A percentile compares a stretch with the other conserved stretches of the same genome.
Evolutionary conservation across 805 yeast genomes (phyloP).

Genomic region (Wickerhamiella kurtzmanii): DNA sequence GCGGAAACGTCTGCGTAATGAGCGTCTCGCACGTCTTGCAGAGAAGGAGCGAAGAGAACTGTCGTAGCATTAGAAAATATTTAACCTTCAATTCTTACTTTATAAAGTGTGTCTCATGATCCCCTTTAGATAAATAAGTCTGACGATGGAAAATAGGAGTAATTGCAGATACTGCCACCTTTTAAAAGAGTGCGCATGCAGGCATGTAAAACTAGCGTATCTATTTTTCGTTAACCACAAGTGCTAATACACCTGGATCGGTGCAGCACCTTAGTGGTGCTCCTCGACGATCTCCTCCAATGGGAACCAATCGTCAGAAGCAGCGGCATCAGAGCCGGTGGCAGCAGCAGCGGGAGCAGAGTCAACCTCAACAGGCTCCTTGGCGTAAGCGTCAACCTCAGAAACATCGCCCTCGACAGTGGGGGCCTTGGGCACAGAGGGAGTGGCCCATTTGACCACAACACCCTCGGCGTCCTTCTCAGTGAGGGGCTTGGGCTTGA

Average conservation of each 20-base stretch:
- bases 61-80: not conserved
- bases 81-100: no score
- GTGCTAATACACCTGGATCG: not conserved
- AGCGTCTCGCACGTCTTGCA: conserved; percentile 23
- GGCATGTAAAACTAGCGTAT: not conserved
- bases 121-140: no score
- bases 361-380: conserved; percentile 31
- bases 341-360: conserved; percentile 17
- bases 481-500: conserved; percentile 69
- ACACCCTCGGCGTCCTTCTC: conserved; percentile 64
- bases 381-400: conserved; percentile 35
- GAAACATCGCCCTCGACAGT: conserved; percentile 61
- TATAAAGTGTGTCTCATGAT: no score
- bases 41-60: conserved; percentile 16
- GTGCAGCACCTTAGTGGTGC: conserved; percentile 25
- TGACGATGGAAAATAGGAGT: no score
- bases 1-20: conserved; percentile 23
- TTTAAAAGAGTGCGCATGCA: not conserved
- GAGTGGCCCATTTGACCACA: conserved; percentile 73
- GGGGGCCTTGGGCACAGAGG: conserved; percentile 67
- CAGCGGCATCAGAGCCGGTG: conserved; percentile 13
- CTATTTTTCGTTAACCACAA: not conserved
- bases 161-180: no score
- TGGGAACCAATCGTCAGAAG: conserved; percentile 32
- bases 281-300: conserved; percentile 28